phyloP scores from a whole-genome alignment of 1,284 basidiomycete genomes.

The Rhodotorula sp. region DNA sequence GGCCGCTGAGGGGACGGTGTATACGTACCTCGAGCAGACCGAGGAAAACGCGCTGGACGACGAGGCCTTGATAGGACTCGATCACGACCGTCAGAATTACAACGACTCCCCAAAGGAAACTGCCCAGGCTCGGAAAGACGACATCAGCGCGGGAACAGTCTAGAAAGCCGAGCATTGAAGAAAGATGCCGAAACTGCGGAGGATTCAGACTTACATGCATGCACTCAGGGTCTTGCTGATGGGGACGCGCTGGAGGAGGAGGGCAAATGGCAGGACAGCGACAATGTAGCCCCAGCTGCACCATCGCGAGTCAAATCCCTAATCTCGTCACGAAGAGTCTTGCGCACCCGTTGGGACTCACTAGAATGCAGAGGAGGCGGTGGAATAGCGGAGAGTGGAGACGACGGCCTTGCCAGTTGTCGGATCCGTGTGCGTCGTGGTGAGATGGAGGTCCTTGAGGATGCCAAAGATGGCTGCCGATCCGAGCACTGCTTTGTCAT shows the following conservation, averaged over 20 bases:
- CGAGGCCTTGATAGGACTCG: constrained; percentile 51
- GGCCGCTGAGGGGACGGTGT: no score
- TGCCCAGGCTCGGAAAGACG: constrained; percentile 1
- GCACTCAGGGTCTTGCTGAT: constrained; percentile 48
- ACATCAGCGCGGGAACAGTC: not conserved
- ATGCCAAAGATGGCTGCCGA: constrained; percentile 56
- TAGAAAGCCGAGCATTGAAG: not conserved
- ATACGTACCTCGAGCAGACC: constrained; percentile 49
- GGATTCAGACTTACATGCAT: constrained; percentile 38
- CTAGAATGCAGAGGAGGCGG: constrained; percentile 50
- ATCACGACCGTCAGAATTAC: constrained; percentile 55
- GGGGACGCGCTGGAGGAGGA: constrained; percentile 53
- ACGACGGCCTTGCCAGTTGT: constrained; percentile 45
- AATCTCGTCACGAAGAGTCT: no score
- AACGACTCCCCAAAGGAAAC: constrained; percentile 54
- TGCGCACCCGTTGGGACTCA: not conserved
- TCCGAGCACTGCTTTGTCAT: constrained; percentile 55
- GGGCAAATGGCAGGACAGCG: constrained; percentile 51
- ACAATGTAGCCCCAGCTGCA: constrained; percentile 23
- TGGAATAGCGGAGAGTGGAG: constrained; percentile 49
- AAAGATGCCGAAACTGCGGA: no score
- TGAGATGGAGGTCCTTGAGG: constrained; percentile 51
- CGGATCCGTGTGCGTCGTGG: constrained; percentile 37
- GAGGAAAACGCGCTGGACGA: constrained; percentile 55
- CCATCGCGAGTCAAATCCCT: no score